These are phyloP conservation scores for Sophora flavescens DNA, from an alignment of 306 rosid species.

Conservation along the genomic window DNA sequence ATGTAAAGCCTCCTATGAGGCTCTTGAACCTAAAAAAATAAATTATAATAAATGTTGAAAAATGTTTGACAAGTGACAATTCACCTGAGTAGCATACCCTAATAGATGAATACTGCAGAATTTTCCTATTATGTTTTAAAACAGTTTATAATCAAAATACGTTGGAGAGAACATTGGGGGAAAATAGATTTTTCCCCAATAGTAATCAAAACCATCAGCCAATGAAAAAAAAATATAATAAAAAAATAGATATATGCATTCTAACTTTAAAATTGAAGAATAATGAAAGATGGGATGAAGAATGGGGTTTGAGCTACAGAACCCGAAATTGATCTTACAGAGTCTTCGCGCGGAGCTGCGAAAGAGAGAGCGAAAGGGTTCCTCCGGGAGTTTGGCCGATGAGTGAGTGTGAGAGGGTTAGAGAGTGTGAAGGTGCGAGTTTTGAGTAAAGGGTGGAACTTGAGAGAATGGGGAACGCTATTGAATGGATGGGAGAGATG, in stretches of 20 bases:
- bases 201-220: background rate
- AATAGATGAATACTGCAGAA: too few species aligned
- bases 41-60: too few species aligned
- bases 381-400: conserved; percentile 50
- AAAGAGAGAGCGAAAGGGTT: conserved; percentile 50
- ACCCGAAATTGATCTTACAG: conserved; percentile 56
- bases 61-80: too few species aligned
- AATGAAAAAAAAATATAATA: too few species aligned
- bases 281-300: conserved; percentile 1
- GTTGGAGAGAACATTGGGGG: background rate
- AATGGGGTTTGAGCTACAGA: background rate
- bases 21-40: too few species aligned
- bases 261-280: too few species aligned
- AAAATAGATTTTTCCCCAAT: background rate
- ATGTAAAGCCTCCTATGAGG: too few species aligned
- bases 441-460: conserved; percentile 58
- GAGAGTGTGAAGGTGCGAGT: conserved; percentile 48
- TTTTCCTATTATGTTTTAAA: background rate
- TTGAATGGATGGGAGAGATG: conserved; percentile 40
- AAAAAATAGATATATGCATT: background rate
- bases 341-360: conserved; percentile 68
- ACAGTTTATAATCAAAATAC: background rate
- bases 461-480: conserved; percentile 43
- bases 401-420: conserved; percentile 29
- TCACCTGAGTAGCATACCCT: too few species aligned